Evolutionary conservation across 768 basidiomycete genomes (phyloP), one percentile per base, ranked within the genome.

Genomic region (Hygrophorus pudorinus): DNA sequence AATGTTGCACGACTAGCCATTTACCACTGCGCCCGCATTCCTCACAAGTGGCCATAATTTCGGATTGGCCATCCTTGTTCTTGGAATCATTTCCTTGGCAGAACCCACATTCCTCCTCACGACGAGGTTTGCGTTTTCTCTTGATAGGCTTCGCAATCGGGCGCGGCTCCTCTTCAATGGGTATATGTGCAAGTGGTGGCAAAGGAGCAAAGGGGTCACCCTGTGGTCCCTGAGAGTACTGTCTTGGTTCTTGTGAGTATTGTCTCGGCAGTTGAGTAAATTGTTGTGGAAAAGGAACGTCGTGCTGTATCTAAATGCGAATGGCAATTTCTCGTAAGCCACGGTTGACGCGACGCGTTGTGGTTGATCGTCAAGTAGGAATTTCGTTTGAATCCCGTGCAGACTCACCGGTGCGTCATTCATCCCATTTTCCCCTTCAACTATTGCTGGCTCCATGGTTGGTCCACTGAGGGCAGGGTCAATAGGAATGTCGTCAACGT

Each of bases 11-110:
- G 18, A 35, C 45, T 42, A 38, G 41, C 46, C 50, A 55, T 36
- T 43, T 56, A 85, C 93, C 88, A 53, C 82, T 89, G 37, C 85
- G 75, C 2, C 85, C 85, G 60, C 92, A 97, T 50, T 81, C 79
- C 48, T 69, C 66, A 60, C 92, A 97, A 47, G 79, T 79, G 16
- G 85, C 71, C 79, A 94, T 79, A 16, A 54, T 53, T 56, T 96
- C 92, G 8, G 69, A 61, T 40, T 74, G 54, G 9, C 71, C 72
- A 7, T 60, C 51, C 56, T 71, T 75, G 58, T 89, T 89, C 57
- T 59, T 69, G 38, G 58, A 52, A 49, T 79, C 75, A 38, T 75
- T 72, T 0, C 86, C 85, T 39, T 70, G 67, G 57, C 93, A 97
- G 53, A 88, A 85, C 2, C 82, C 77, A 55, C 93, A 96, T 49